Conservation (phyloP, 345 rosid species). For the Eucalyptus pauciflora region DNA sequence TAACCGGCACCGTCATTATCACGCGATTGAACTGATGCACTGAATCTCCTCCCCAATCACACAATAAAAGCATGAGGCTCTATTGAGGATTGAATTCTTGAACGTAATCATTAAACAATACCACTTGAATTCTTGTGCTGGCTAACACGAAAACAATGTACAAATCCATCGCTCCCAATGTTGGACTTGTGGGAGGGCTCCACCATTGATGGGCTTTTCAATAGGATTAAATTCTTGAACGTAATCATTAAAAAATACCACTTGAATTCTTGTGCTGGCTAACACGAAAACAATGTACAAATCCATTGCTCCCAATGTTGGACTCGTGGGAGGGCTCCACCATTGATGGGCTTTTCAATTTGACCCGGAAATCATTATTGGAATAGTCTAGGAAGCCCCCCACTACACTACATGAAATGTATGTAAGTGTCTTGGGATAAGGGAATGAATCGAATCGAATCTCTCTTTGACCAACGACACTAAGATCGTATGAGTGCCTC, state of each 20-base stretch:
- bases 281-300: not conserved
- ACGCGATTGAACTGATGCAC: not conserved
- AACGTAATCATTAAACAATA: not conserved
- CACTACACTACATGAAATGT: not conserved
- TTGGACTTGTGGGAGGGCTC: not conserved
- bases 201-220: not conserved
- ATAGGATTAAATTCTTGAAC: not conserved
- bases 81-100: not conserved
- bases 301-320: not conserved
- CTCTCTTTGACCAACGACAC: not conserved
- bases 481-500: not conserved
- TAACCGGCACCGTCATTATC: not conserved
- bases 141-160: not conserved
- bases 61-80: not conserved
- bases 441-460: not conserved
- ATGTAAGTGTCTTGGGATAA: not conserved
- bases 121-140: not conserved
- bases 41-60: not conserved
- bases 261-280: not conserved
- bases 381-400: not conserved
- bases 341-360: not conserved
- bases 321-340: not conserved
- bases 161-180: not conserved
- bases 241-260: not conserved
- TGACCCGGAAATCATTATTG: not conserved